Conservation (phyloP, 2,329 filamentous ascomycete species). For the Cephalotrichum gorgonifer region DNA sequence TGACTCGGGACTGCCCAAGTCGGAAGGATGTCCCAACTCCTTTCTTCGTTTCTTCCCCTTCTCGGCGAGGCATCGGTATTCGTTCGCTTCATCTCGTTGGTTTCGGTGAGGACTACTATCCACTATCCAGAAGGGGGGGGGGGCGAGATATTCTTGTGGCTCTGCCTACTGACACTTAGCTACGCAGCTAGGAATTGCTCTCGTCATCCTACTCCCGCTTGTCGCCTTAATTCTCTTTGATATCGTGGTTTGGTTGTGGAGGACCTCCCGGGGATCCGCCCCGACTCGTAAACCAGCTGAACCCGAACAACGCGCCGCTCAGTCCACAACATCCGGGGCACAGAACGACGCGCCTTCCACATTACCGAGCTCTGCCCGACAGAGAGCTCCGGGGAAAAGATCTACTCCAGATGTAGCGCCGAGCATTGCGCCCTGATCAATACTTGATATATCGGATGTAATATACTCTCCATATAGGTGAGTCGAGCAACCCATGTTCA, state of each 20-base stretch:
- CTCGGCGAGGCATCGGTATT: conserved; percentile 17
- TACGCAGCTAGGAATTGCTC: conserved; percentile 14
- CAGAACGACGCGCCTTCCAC: background rate
- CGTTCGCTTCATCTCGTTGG: conserved; percentile 24
- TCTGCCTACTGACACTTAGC: background rate
- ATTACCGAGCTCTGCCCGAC: background rate
- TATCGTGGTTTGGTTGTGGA: conserved; percentile 41
- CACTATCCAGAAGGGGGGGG: no score
- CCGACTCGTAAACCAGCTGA: background rate
- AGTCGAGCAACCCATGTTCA: background rate
- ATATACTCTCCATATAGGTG: background rate
- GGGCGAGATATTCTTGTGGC: background rate
- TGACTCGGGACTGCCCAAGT: background rate
- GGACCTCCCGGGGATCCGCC: conserved; percentile 19
- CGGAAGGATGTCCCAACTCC: background rate
- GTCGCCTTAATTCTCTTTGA: conserved; percentile 38
- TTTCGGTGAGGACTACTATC: conserved; percentile 22
- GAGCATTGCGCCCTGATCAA: background rate
- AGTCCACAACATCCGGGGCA: background rate
- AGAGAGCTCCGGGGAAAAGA: background rate
- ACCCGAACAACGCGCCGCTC: conserved; percentile 10
- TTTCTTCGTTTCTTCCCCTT: background rate
- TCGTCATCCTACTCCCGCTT: conserved; percentile 35
- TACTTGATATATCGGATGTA: background rate
- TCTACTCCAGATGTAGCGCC: background rate